Conservation (phyloP, 441 rosid genomes). For the Adansonia rubrostipa region DNA sequence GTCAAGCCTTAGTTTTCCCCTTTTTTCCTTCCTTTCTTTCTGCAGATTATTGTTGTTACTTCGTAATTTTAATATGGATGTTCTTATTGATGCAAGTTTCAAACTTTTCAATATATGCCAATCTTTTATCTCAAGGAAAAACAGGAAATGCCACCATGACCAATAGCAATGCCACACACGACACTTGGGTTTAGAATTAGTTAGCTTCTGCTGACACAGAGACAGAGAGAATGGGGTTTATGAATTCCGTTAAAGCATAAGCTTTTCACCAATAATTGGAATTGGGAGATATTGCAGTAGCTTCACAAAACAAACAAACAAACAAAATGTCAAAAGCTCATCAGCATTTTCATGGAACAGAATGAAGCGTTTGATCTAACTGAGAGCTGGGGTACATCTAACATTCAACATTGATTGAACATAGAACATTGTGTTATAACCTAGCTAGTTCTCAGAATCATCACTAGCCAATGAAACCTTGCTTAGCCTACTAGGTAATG, state of each 20-base stretch:
- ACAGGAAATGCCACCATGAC: no score
- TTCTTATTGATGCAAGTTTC: neutral
- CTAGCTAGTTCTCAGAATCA: conserved; percentile 10
- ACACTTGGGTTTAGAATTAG: neutral
- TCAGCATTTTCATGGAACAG: neutral
- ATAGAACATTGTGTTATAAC: neutral
- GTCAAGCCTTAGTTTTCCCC: neutral
- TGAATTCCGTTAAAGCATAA: neutral
- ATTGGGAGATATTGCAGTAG: neutral
- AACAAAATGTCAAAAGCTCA: neutral
- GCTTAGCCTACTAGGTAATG: conserved; percentile 59
- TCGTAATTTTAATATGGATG: neutral
- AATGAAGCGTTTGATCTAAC: neutral
- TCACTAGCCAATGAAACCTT: conserved; percentile 51
- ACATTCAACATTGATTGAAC: neutral
- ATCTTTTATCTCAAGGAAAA: no score
- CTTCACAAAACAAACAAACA: neutral
- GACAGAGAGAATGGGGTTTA: no score
- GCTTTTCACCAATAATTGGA: neutral
- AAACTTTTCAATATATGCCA: neutral
- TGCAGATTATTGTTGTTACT: neutral
- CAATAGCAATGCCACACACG: no score
- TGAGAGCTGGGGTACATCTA: neutral
- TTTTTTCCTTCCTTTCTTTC: neutral
- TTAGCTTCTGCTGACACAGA: no score